Percentiles rank a stretch among this genome's conserved stretches.
Conservation (phyloP, 768 basidiomycete genomes). For the Leccinum sublutescens region DNA sequence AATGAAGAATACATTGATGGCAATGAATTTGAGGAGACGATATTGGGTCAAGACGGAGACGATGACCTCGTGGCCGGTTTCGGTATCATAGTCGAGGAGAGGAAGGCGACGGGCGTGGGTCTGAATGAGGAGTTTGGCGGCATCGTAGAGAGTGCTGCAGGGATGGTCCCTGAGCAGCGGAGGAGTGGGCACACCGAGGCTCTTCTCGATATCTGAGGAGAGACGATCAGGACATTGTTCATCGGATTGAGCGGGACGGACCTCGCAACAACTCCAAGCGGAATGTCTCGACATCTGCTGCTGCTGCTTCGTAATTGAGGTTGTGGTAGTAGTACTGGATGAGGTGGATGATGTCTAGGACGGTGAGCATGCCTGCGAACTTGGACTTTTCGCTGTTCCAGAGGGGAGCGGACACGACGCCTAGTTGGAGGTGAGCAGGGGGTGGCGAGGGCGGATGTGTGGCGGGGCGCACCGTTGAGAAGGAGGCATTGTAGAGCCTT, state of each 20-base stretch:
- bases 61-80: conserved; percentile 94
- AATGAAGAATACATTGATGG: conserved; percentile 76
- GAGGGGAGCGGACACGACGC: conserved; percentile 95
- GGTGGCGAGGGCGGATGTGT: background rate
- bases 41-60: conserved; percentile 97
- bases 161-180: conserved; percentile 90
- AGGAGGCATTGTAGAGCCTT: conserved; percentile 88
- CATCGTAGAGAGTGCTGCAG: conserved; percentile 82
- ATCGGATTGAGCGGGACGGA: conserved; percentile 34
- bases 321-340: conserved; percentile 98
- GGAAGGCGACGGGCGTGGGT: conserved; percentile 95
- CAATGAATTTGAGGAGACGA: conserved; percentile 95
- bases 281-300: conserved; percentile 90
- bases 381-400: conserved; percentile 94
- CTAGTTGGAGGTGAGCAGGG: conserved; percentile 39
- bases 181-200: conserved; percentile 88
- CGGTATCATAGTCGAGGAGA: conserved; percentile 87
- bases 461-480: conserved; percentile 56
- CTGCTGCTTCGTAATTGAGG: conserved; percentile 75
- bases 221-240: conserved; percentile 1
- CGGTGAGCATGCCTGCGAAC: conserved; percentile 98
- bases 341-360: conserved; percentile 98
- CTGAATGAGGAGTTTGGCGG: conserved; percentile 84
- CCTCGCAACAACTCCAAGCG: conserved; percentile 87
- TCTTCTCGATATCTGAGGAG: conserved; percentile 83